Evolutionary conservation across 2,329 filamentous ascomycete species (phyloP).

Genomic region (Microcera coccophila): DNA sequence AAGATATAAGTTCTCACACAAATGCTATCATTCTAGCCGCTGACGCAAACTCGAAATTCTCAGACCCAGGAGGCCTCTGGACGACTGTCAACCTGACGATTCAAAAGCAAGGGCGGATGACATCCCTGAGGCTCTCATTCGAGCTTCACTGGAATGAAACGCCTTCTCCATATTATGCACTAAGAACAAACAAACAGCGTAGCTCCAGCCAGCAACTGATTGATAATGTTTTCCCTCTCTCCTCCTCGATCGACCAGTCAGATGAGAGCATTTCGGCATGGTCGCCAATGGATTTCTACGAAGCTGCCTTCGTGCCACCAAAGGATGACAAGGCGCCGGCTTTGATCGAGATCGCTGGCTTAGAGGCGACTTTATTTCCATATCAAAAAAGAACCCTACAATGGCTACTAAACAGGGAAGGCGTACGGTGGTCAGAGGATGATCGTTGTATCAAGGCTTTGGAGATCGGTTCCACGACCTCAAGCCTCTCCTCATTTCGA

Average conservation of each 20-base stretch:
- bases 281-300: slow-evolving; percentile 61
- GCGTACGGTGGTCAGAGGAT: slow-evolving; percentile 44
- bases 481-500: slow-evolving; percentile 29
- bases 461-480: slow-evolving; percentile 4
- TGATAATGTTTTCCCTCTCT: slow-evolving; percentile 31
- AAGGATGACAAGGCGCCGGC: slow-evolving; percentile 37
- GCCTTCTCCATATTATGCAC: slow-evolving; percentile 25
- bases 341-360: slow-evolving; percentile 40
- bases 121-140: slow-evolving; percentile 32
- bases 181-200: slow-evolving; percentile 31
- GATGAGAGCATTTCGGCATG: slow-evolving; percentile 21
- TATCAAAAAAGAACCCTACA: slow-evolving; percentile 68
- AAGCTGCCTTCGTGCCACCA: slow-evolving; percentile 60
- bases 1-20: slow-evolving; percentile 19
- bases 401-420: slow-evolving; percentile 68
- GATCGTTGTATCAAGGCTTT: slow-evolving; percentile 17
- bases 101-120: slow-evolving; percentile 21
- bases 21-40: slow-evolving; percentile 17
- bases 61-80: slow-evolving; percentile 35
- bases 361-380: slow-evolving; percentile 57
- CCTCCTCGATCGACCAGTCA: neutral
- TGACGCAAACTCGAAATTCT: slow-evolving; percentile 11
- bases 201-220: slow-evolving; percentile 35
- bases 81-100: slow-evolving; percentile 30
- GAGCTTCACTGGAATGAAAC: slow-evolving; percentile 44